Conservation (phyloP, 441 rosid genomes). For the Populus hybrid region DNA sequence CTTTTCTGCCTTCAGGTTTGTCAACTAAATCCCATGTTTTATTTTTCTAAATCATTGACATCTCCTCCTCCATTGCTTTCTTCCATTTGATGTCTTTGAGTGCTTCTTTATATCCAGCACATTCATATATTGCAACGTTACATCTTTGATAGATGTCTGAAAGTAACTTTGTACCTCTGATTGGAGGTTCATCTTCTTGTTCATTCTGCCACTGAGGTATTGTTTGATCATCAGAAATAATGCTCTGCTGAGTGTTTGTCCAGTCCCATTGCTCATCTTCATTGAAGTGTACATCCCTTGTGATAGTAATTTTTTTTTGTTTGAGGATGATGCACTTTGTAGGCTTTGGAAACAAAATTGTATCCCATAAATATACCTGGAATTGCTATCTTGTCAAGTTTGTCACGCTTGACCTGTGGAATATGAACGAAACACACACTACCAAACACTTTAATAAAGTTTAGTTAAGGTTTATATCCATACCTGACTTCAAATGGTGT, state of each 20-base stretch:
- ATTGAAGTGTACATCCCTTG: neutral
- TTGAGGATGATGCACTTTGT: neutral
- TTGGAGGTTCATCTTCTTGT: neutral
- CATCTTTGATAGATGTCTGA: no score
- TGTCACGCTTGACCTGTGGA: neutral
- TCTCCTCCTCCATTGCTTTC: neutral
- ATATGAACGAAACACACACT: neutral
- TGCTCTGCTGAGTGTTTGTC: neutral
- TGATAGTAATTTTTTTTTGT: neutral
- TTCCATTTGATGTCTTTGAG: neutral
- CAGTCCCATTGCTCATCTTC: neutral
- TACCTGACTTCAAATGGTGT: no score
- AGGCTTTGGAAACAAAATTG: neutral
- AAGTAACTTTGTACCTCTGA: neutral
- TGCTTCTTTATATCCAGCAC: no score
- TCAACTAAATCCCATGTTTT: neutral
- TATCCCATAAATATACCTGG: neutral
- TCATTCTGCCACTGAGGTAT: neutral
- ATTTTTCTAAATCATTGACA: neutral
- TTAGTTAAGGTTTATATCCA: neutral
- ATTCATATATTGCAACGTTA: no score
- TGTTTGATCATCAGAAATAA: no score
- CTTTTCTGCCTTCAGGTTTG: neutral
- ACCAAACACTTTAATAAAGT: neutral
- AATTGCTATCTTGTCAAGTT: neutral